A percentile compares a stretch with the other conserved stretches of the same genome.
Evolutionary conservation across 345 rosid genomes (phyloP).

Genomic region (Pistacia atlantica): DNA sequence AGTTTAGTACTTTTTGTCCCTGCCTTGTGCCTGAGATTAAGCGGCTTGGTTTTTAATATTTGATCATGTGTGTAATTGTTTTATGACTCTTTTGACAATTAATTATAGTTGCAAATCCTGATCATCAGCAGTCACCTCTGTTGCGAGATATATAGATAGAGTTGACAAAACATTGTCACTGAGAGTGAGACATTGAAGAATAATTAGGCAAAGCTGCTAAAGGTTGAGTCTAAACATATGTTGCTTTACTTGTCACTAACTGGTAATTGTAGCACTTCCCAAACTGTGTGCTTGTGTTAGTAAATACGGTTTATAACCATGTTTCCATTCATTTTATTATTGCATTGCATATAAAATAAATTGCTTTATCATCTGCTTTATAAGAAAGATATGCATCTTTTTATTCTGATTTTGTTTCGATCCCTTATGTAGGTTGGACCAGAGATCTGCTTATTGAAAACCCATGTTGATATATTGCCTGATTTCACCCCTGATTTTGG

Average conservation of each 20-base stretch:
- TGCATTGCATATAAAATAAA: not conserved
- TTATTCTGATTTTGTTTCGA: not conserved
- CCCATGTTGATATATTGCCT: conserved; percentile 94
- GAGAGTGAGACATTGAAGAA: not conserved
- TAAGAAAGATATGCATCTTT: too few species aligned
- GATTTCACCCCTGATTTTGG: conserved; percentile 96
- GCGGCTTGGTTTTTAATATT: too few species aligned
- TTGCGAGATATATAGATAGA: not conserved
- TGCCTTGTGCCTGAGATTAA: too few species aligned
- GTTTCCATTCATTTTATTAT: not conserved
- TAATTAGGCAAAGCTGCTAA: not conserved
- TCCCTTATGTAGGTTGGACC: conserved; percentile 76
- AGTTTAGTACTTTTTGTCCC: too few species aligned
- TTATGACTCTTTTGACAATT: too few species aligned
- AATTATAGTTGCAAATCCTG: too few species aligned
- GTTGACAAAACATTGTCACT: not conserved
- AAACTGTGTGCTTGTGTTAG: not conserved
- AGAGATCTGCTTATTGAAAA: conserved; percentile 90
- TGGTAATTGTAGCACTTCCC: not conserved
- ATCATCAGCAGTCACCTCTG: too few species aligned
- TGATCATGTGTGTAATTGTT: too few species aligned
- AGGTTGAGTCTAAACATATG: too few species aligned
- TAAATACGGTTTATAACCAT: not conserved
- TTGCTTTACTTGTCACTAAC: too few species aligned
- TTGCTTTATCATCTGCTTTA: not conserved